Conservation (phyloP, 768 basidiomycete genomes). For the Suillus cothurnatus region DNA sequence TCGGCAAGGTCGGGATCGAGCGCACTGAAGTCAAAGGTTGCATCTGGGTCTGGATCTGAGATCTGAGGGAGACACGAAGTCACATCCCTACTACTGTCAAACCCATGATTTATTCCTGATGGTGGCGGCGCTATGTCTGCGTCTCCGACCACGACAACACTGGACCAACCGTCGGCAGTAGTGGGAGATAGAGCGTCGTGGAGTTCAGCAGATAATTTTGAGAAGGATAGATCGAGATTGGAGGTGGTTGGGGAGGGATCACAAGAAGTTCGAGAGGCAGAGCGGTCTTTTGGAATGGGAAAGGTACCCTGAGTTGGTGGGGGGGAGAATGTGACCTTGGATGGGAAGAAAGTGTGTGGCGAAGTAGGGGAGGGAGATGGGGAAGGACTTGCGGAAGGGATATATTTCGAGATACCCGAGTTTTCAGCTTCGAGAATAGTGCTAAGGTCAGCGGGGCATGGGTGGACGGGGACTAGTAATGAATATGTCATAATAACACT, state of each 20-base stretch:
- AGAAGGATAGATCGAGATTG: slow-evolving; percentile 43
- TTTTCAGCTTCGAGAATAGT: slow-evolving; percentile 79
- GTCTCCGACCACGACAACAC: slow-evolving; percentile 55
- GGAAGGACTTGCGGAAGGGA: slow-evolving; percentile 32
- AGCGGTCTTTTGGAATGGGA: background rate
- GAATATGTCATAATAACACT: slow-evolving; percentile 4
- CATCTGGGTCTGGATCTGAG: slow-evolving; percentile 42
- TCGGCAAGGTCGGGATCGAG: slow-evolving; percentile 70
- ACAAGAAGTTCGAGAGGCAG: background rate
- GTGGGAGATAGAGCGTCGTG: slow-evolving; percentile 46
- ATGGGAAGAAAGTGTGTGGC: slow-evolving; percentile 5
- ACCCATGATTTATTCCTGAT: slow-evolving; percentile 13
- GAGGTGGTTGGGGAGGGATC: background rate
- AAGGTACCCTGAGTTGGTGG: background rate
- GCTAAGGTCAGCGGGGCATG: slow-evolving; percentile 57
- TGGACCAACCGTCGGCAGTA: slow-evolving; percentile 11
- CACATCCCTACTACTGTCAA: background rate
- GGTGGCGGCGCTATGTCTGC: slow-evolving; percentile 2
- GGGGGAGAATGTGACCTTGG: background rate
- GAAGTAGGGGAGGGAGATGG: slow-evolving; percentile 11
- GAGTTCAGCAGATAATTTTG: slow-evolving; percentile 45
- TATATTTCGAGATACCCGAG: slow-evolving; percentile 61
- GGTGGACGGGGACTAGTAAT: slow-evolving; percentile 38
- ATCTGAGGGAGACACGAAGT: background rate
- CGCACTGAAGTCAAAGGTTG: slow-evolving; percentile 54